These are phyloP conservation scores for Psilocybe cyanescens DNA, from an alignment of 768 basidiomycete genomes.

Conservation along the genomic window DNA sequence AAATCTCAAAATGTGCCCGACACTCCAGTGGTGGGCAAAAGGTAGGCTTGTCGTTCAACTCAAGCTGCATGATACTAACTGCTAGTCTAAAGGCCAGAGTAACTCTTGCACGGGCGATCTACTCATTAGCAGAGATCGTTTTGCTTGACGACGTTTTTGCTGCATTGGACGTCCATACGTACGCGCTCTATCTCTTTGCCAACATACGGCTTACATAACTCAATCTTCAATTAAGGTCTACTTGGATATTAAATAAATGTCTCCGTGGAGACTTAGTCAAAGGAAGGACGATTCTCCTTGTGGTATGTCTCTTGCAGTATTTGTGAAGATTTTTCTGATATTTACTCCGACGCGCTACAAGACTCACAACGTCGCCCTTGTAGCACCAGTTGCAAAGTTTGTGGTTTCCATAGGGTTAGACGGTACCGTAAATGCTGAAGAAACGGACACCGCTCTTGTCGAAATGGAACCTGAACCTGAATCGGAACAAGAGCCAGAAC, in stretches of 20 bases:
- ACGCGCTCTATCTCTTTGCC: background rate
- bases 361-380: slow-evolving; percentile 54
- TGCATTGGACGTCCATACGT: slow-evolving; percentile 52
- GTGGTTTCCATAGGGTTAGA: slow-evolving; percentile 57
- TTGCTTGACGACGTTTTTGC: slow-evolving; percentile 76
- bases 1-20: background rate
- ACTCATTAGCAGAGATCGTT: slow-evolving; percentile 59
- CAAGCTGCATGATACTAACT: slow-evolving; percentile 17
- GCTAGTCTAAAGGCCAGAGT: slow-evolving; percentile 43
- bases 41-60: slow-evolving; percentile 31
- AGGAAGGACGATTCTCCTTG: slow-evolving; percentile 79
- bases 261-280: slow-evolving; percentile 74
- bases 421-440: slow-evolving; percentile 51
- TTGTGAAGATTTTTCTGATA: background rate
- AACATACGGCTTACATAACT: background rate
- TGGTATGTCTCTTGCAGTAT: slow-evolving; percentile 40
- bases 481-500: slow-evolving; percentile 24
- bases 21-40: slow-evolving; percentile 44
- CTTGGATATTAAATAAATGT: slow-evolving; percentile 64
- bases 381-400: slow-evolving; percentile 51
- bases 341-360: slow-evolving; percentile 5
- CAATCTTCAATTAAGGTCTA: slow-evolving; percentile 5
- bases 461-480: slow-evolving; percentile 38
- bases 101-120: slow-evolving; percentile 48
- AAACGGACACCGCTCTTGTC: slow-evolving; percentile 47